phyloP scores from a whole-genome alignment of 345 rosid species.

The Cardiospermum halicacabum region DNA sequence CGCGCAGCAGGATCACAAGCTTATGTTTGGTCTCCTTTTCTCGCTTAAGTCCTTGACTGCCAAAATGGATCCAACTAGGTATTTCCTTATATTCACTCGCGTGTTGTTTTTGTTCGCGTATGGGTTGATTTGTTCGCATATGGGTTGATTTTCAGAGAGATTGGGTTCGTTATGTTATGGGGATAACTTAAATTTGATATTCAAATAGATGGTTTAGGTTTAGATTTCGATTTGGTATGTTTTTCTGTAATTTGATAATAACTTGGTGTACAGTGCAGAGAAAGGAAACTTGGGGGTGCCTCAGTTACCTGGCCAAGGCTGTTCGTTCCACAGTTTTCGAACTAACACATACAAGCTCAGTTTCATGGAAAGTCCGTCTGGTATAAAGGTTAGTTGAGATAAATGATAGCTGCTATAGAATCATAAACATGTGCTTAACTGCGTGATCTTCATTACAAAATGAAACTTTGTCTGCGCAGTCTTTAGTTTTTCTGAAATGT shows the following conservation, averaged over 20 bases:
- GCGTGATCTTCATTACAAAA: neutral
- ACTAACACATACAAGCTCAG: slow-evolving; percentile 93
- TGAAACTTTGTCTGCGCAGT: neutral
- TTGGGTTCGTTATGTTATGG: neutral
- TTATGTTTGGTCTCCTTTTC: slow-evolving; percentile 97
- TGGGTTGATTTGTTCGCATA: neutral
- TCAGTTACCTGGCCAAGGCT: slow-evolving; percentile 90
- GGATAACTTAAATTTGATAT: neutral
- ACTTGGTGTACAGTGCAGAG: slow-evolving; percentile 38
- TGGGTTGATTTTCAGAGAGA: neutral
- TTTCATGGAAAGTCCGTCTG: slow-evolving; percentile 96
- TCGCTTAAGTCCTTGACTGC: slow-evolving; percentile 94
- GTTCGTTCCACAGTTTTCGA: slow-evolving; percentile 88
- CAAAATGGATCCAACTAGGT: slow-evolving; percentile 93
- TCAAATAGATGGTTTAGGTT: neutral
- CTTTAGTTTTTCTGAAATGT: neutral
- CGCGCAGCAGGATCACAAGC: slow-evolving; percentile 87
- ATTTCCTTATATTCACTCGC: neutral
- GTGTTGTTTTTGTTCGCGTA: neutral
- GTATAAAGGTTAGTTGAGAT: slow-evolving; percentile 59
- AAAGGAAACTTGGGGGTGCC: slow-evolving; percentile 87
- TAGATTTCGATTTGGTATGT: neutral
- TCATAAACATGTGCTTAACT: neutral
- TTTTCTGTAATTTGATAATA: neutral
- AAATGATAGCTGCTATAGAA: neutral